Base-by-base conservation (phyloP, 345 rosid species). In the Lenwebbia sp. region DNA sequence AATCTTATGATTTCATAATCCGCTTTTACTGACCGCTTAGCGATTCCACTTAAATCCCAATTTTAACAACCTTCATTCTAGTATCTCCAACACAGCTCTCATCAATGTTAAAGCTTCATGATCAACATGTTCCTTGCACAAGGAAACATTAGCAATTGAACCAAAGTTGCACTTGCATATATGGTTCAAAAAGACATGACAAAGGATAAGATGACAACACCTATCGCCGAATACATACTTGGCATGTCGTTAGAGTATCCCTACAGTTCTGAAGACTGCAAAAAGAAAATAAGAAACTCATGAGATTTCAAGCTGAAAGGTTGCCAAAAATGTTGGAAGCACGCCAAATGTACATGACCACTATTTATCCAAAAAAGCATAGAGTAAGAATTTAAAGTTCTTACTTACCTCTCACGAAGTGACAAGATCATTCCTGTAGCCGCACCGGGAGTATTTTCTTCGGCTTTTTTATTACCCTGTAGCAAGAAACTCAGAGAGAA, bases 401-500 rank as follows among this genome's bases (percentile, higher is more conserved):
- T 70, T 17, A 70, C 19, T 70, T 90, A 97, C 99, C 99, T 95
- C 92, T 94, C 98, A 83, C 98, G 96, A 85, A 96, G 96, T 47
- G 94, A 86, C 90, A 97, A 91, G 89, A 96, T 96, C 99, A 94
- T 94, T 75, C 94, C 94, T 26, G 97, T 94, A 40, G 95, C 90
- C 47, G 89, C 95, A 86, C 97, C 97, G 30, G 95, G 95, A 26
- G 97, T 93, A 65, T 96, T 94, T 89, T 96, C 99, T 87, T 95
- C 99, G n/a, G 89, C 92, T 85, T 95, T 92, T 7, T 90, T 76
- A 54, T 89, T 93, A 56, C 89, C 94, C 99, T 94, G 89, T 82
- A 86, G 57, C 49, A 15, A 82, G 50, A 70, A 70, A 33, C 78
- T 70, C 19, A 70, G 78, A 65, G 23, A 70, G 78, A 33, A 33